Base-by-base conservation (phyloP, 1,139 yeast genomes). In the Pichia sp. region DNA sequence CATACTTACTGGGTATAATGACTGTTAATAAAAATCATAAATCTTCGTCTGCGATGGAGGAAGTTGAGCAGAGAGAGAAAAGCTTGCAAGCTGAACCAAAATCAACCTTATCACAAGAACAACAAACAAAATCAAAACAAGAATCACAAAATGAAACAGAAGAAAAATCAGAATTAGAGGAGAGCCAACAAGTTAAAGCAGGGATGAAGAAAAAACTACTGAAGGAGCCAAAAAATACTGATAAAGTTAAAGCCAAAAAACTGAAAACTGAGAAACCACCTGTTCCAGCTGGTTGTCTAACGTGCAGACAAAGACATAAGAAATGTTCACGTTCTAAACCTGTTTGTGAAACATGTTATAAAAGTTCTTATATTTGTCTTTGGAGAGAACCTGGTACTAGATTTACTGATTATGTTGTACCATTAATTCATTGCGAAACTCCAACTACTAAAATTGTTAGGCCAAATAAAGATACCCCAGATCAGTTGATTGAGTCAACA, bases 301-400 rank as follows among this genome's bases (percentile, higher is more conserved):
- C 89, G 0, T 83, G 94, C 56, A 80, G 85, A 51, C 68, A 74
- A 31, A 67, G 92, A 30, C 83, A 83, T 68, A 82, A 82, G 59
- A 76, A 86, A 51, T 83, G 92, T 55, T 80, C 82, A 56, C 89
- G 83, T 56, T 57, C 54, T 2, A 70, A 67, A 46, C 92, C 92
- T 1, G 58, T 62, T 2, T 59, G 63, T 39, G 44, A 49, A 2
- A 49, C 50, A 4, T 60, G 63, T 40, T 30, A 38, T 22, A 49
- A 49, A 27, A 45, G 51, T 29, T 49, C 51, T 8, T 51, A 40
- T 10, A 30, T 30, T 10, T 54, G 57, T 30, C 39, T 40, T 16
- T 49, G 54, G 52, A 46, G 48, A 31, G 37, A 35, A n/a, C 52
- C 53, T 10, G 46, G 44, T 6, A 46, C 49, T n/a, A 37, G 30